phyloP scores from a whole-genome alignment of 331 rosid species.

The Spiraea crenata region DNA sequence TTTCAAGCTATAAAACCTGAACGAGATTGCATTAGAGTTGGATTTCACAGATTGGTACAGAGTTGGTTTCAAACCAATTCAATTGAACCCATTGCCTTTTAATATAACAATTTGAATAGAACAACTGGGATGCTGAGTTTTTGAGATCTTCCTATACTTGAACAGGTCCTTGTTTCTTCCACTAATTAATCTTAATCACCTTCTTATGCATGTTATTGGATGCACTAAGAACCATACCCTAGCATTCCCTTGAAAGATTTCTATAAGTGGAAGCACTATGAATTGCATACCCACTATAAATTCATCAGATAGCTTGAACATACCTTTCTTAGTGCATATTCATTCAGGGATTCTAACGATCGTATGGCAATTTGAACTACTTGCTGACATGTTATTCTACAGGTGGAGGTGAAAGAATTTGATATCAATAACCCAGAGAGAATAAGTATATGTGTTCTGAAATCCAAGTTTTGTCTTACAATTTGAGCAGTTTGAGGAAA shows the following conservation, averaged over 20 bases:
- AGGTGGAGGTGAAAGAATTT: conserved; percentile 1
- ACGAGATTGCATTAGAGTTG: background rate
- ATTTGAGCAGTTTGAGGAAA: background rate
- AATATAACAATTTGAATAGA: background rate
- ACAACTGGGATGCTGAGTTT: background rate
- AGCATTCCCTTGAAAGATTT: no score
- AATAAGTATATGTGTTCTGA: conserved; percentile 2
- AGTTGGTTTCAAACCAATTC: background rate
- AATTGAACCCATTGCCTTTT: background rate
- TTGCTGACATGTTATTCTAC: conserved; percentile 2
- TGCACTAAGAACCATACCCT: no score
- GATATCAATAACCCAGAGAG: background rate
- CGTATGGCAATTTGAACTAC: background rate
- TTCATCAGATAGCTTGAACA: background rate
- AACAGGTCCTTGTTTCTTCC: background rate
- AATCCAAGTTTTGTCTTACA: background rate
- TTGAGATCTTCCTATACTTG: background rate
- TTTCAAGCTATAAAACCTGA: background rate
- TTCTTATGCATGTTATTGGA: background rate
- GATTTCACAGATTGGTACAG: background rate
- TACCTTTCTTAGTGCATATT: background rate
- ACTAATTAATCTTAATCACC: background rate
- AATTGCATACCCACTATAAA: background rate
- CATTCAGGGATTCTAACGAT: background rate
- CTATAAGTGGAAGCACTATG: background rate